Percentiles rank a stretch among this genome's conserved stretches.
These are phyloP conservation scores for Globisporangium yorkense DNA, from an alignment of 352 stramenopile species.

Conservation along the genomic window DNA sequence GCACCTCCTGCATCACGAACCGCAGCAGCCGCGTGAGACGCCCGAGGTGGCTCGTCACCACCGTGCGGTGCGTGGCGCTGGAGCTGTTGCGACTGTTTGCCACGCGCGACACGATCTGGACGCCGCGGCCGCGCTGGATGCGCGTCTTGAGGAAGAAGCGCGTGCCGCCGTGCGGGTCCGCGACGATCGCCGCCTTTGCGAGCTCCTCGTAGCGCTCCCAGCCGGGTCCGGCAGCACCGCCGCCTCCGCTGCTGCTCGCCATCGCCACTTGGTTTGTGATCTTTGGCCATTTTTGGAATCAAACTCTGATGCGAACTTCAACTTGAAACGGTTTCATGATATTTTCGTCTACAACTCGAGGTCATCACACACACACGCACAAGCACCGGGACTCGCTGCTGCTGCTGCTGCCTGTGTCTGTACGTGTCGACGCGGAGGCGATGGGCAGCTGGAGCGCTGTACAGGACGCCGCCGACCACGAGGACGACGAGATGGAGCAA, in stretches of 20 bases:
- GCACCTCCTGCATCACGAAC: slow-evolving; percentile 65
- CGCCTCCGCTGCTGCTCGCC: slow-evolving; percentile 6
- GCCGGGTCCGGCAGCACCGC: slow-evolving; percentile 17
- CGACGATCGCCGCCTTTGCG: slow-evolving; percentile 55
- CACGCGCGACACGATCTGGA: slow-evolving; percentile 46
- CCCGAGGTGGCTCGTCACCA: slow-evolving; percentile 19
- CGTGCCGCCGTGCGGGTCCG: slow-evolving; percentile 33
- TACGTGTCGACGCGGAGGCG: background rate
- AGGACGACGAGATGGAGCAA: slow-evolving; percentile 24
- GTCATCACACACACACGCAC: too few relatives aligned
- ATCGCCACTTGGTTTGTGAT: background rate
- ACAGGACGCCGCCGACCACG: background rate
- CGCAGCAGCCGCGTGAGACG: slow-evolving; percentile 46
- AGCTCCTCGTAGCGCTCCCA: slow-evolving; percentile 74
- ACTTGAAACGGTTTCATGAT: background rate
- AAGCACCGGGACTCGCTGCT: too few relatives aligned
- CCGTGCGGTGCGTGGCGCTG: slow-evolving; percentile 16
- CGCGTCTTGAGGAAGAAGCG: slow-evolving; percentile 63
- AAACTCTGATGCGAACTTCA: background rate
- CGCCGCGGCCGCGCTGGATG: slow-evolving; percentile 4
- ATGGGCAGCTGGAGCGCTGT: background rate
- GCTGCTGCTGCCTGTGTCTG: background rate
- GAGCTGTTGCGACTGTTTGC: slow-evolving; percentile 8
- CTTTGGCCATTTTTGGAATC: background rate
- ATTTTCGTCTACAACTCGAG: background rate